Evolutionary conservation across 2,329 filamentous ascomycete genomes (phyloP), one percentile per base, ranked within the genome.

Genomic region (Phoma sp.): DNA sequence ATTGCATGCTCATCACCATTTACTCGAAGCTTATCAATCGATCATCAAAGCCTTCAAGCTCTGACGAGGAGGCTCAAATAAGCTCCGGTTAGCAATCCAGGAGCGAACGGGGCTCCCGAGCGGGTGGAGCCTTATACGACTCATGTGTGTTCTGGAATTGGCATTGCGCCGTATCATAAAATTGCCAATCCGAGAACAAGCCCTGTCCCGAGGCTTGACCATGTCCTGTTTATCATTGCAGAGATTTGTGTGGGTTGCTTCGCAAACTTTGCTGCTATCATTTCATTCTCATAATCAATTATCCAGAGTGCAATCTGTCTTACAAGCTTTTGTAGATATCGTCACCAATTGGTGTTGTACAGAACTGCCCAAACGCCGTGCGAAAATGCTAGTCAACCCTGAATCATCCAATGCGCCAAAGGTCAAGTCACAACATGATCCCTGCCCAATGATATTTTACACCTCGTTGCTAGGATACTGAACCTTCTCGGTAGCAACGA

Each of bases 381-480:
- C 39, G n/a, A 18, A 15, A 54, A 48, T 40, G 51, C 51, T 45
- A 28, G 26, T 20, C 17, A 45, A 34, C 12, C 28, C 14, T 15
- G 15, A 45, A 29, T 29, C 43, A 20, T 39, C 39, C 51, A 36
- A 26, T 47, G 45, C 51, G 45, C 51, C 51, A 23, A 34, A 33
- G 15, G 21, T 45, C 38, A 36, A 25, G 5, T 29, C 26, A n/a
- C n/a, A 45, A 39, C 29, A 15, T 28, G 11, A 12, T 4, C 14
- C 26, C 29, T 7, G 26, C 5, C 28, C 5, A 7, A 17, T 5
- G 7, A 18, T 18, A 30, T 42, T 21, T 55, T 63, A 74, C 11
- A 71, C 66, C 63, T 80, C 76, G 63, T 84, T 84, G 54, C 80
- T 83, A 17, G 81, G 81, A 69, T 85, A 85, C 55, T 69, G 65